Evolutionary conservation across 2,329 filamentous ascomycete genomes (phyloP).

Genomic region (Colletotrichum sp.): DNA sequence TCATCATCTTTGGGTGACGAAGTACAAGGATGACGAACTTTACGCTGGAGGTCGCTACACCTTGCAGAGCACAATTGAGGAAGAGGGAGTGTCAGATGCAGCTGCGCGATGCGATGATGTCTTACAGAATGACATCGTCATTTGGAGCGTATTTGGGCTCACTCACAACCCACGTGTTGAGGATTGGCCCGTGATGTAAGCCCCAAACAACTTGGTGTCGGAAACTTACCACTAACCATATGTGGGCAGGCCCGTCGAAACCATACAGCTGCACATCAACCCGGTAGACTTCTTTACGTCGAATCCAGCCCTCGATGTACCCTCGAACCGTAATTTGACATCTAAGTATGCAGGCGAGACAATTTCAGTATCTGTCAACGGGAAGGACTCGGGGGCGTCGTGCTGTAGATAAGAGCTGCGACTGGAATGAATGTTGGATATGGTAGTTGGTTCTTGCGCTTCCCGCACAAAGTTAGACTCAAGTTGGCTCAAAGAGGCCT

Average conservation of each 20-base stretch:
- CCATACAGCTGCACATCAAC: conserved; percentile 51
- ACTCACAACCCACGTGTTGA: conserved; percentile 61
- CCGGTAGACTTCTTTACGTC: conserved; percentile 55
- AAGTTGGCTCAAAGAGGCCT: background rate
- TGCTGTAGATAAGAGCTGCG: background rate
- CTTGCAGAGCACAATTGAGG: background rate
- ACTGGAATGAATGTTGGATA: background rate
- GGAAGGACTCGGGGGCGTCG: too few species aligned
- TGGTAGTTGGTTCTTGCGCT: background rate
- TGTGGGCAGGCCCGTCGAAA: conserved; percentile 50
- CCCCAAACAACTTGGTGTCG: background rate
- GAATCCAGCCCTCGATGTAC: conserved; percentile 47
- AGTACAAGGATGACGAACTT: background rate
- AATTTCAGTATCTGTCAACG: background rate
- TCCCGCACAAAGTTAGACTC: background rate
- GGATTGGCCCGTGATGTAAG: conserved; percentile 61
- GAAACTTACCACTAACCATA: background rate
- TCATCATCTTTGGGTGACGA: background rate
- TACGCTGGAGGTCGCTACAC: background rate
- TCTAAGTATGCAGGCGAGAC: background rate
- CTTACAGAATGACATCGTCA: conserved; percentile 60
- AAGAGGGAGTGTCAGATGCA: background rate
- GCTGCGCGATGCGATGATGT: conserved; percentile 46
- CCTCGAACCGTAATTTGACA: conserved; percentile 2
- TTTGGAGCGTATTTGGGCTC: conserved; percentile 60